Evolutionary conservation across 768 basidiomycete genomes (phyloP).

Genomic region (Tricholoma terreum): DNA sequence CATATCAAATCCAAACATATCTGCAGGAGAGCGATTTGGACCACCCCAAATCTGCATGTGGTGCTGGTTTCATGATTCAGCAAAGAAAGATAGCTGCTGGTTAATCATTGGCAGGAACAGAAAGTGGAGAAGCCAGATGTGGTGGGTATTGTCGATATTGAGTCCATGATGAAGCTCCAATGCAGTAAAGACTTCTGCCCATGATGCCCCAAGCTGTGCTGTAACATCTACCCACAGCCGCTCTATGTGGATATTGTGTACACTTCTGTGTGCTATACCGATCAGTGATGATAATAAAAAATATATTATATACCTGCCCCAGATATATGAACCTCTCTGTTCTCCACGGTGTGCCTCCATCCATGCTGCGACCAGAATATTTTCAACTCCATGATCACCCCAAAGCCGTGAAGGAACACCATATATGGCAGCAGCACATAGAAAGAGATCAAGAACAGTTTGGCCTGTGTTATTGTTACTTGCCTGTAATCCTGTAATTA

Average conservation of each 20-base stretch:
- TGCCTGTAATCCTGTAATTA: slow-evolving; percentile 24
- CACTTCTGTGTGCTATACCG: slow-evolving; percentile 22
- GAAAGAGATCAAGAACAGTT: slow-evolving; percentile 35
- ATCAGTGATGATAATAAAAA: neutral
- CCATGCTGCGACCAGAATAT: slow-evolving; percentile 30
- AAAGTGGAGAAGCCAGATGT: slow-evolving; percentile 34
- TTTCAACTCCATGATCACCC: slow-evolving; percentile 40
- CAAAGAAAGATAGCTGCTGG: slow-evolving; percentile 24
- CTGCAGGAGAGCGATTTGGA: slow-evolving; percentile 23
- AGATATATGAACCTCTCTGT: slow-evolving; percentile 31
- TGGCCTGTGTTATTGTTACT: slow-evolving; percentile 35
- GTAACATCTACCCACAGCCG: slow-evolving; percentile 35
- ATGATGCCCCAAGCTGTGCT: slow-evolving; percentile 24
- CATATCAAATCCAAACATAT: slow-evolving; percentile 33
- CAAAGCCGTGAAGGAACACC: slow-evolving; percentile 28
- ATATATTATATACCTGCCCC: slow-evolving; percentile 25
- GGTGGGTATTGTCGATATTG: slow-evolving; percentile 20
- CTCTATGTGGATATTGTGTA: slow-evolving; percentile 38
- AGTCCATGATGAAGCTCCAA: slow-evolving; percentile 31
- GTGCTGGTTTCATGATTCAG: slow-evolving; percentile 32
- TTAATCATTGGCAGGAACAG: slow-evolving; percentile 34
- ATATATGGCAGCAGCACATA: slow-evolving; percentile 17
- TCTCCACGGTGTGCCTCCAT: slow-evolving; percentile 22
- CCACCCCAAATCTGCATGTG: slow-evolving; percentile 19
- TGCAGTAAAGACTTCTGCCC: slow-evolving; percentile 28